Conservation (phyloP, 2,329 filamentous ascomycete genomes). For the Sclerotinia borealis region DNA sequence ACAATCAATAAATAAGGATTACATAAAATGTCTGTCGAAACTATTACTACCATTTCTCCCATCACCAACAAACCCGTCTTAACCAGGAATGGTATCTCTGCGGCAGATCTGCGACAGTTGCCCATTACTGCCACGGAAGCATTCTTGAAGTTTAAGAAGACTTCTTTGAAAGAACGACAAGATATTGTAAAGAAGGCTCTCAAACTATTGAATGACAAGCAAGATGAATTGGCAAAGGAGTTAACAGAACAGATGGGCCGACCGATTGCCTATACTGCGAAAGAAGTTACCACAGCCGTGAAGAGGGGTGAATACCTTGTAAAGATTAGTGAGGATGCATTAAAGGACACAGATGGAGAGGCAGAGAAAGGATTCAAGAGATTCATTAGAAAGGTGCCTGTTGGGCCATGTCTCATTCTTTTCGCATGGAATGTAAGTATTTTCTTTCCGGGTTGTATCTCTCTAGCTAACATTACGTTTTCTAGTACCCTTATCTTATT, state of each 20-base stretch:
- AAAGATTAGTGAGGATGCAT: slow-evolving; percentile 71
- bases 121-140: slow-evolving; percentile 66
- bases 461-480: slow-evolving; percentile 13
- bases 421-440: slow-evolving; percentile 90
- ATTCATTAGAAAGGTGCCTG: slow-evolving; percentile 80
- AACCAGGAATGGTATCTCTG: slow-evolving; percentile 68
- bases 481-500: slow-evolving; percentile 87
- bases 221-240: slow-evolving; percentile 77
- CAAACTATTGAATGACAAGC: slow-evolving; percentile 59
- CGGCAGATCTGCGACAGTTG: slow-evolving; percentile 64
- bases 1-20: no score
- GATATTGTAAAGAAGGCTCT: slow-evolving; percentile 76
- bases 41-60: slow-evolving; percentile 77
- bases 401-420: slow-evolving; percentile 81
- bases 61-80: slow-evolving; percentile 80
- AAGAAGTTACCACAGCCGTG: slow-evolving; percentile 78
- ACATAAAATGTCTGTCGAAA: slow-evolving; percentile 59
- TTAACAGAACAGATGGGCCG: slow-evolving; percentile 93
- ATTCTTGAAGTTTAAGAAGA: slow-evolving; percentile 72
- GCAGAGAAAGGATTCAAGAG: slow-evolving; percentile 82
- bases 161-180: slow-evolving; percentile 68
- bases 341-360: slow-evolving; percentile 78
- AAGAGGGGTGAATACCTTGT: slow-evolving; percentile 81
- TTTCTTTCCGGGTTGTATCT: background rate
- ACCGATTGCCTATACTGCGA: slow-evolving; percentile 79